Base-by-base conservation (phyloP, 2,329 filamentous ascomycete species). In the Acrodontium crateriforme region DNA sequence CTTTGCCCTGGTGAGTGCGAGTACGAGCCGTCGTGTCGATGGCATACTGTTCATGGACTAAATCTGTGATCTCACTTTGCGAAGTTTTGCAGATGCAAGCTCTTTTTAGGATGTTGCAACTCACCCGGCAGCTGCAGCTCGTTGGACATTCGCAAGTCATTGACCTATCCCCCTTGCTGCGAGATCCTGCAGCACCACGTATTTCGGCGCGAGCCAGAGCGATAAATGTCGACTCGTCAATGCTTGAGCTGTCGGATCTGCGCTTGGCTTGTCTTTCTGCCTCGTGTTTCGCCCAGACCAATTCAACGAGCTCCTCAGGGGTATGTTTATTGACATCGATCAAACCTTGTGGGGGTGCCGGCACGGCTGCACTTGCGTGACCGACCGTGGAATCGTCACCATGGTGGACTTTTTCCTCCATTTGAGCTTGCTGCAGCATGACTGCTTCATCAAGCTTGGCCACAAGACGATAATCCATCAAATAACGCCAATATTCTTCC, bases 401-500 rank as follows among this genome's bases (percentile, higher is more conserved):
- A 15, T 15, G 16, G 21, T 19, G n/a, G 12, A 11, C 25, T 9
- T 12, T 16, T 10, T 25, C 7, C 6, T 25, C 9, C 9, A 35
- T 25, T 4, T 18, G 15, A 3, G 19, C 24, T 5, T 32, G 28
- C 16, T 34, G 23, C 9, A 25, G 22, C 9, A 31, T 24, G 5
- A 46, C 31, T 3, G 37, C 40, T 7, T 35, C 18, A 16, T 46
- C 40, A n/a, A 46, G 30, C 13, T 34, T 25, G 2, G 32, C 33
- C 6, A 37, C 18, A 3, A 44, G 23, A 8, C 28, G 26, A 16
- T 31, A 15, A 9, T 41, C 33, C 21, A 26, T 40, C 15, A 46
- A 26, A 14, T 20, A 14, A 15, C 21, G 17, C 42, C 40, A 44
- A 26, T 30, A 35, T 4, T 24, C 27, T 28, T 46, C 40, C n/a